A percentile compares a stretch with the other conserved stretches of the same genome.
Evolutionary conservation across 768 basidiomycete genomes (phyloP).

Genomic region (Hypholoma sublateritium): DNA sequence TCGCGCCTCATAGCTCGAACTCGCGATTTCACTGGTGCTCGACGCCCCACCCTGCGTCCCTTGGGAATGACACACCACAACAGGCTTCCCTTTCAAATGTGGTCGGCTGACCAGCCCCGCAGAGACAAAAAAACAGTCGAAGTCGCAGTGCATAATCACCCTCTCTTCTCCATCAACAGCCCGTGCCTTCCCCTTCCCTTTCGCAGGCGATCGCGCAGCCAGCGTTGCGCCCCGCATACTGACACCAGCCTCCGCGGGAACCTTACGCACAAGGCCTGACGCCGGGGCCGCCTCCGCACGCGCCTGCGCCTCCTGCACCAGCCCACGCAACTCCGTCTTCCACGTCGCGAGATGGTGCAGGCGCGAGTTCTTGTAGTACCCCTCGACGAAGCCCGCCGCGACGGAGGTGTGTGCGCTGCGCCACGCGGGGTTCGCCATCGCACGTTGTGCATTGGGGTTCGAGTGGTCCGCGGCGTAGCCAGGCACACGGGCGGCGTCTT

Average conservation of each 20-base stretch:
- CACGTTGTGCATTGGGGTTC: constrained; percentile 72
- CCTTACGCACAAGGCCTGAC: constrained; percentile 29
- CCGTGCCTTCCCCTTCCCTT: constrained; percentile 59
- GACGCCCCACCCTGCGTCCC: constrained; percentile 66
- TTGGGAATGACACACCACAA: constrained; percentile 95
- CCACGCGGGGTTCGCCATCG: constrained; percentile 86
- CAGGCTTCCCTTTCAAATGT: constrained; percentile 82
- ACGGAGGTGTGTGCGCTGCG: constrained; percentile 83
- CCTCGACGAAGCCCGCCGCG: constrained; percentile 84
- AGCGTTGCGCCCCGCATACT: constrained; percentile 58
- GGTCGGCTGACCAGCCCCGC: constrained; percentile 83
- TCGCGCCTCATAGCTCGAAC: constrained; percentile 92
- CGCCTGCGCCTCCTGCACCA: constrained; percentile 81
- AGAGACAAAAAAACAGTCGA: constrained; percentile 96
- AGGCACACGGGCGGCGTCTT: constrained; percentile 49
- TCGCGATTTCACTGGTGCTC: constrained; percentile 94
- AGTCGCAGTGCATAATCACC: constrained; percentile 91
- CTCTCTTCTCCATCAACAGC: constrained; percentile 51
- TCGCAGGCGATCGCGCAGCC: constrained; percentile 46
- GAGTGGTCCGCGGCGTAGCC: constrained; percentile 67
- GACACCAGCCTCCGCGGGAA: constrained; percentile 23
- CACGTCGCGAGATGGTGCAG: constrained; percentile 91
- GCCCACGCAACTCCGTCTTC: constrained; percentile 84
- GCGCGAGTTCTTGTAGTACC: constrained; percentile 81
- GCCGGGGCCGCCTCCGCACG: constrained; percentile 46